These are phyloP conservation scores for Penicillium sp. DNA, from an alignment of 2,329 filamentous ascomycete genomes.

Conservation along the genomic window DNA sequence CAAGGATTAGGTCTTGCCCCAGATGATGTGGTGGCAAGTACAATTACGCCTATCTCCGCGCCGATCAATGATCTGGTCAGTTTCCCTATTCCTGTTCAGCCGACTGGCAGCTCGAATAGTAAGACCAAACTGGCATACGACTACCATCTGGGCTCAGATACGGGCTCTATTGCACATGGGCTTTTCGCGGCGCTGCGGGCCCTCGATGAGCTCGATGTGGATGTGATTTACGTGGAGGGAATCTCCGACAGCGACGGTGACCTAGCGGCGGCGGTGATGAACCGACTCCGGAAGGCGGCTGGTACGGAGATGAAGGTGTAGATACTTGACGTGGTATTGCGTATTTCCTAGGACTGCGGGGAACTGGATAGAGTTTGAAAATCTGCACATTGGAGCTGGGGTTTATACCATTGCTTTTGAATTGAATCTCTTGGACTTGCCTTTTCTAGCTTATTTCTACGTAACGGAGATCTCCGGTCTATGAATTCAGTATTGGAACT, in stretches of 20 bases:
- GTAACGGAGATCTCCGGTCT: not conserved
- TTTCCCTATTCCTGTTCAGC: slow-evolving; percentile 30
- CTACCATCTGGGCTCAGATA: slow-evolving; percentile 70
- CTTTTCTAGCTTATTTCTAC: not conserved
- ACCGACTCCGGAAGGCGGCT: slow-evolving; percentile 76
- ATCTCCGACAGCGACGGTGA: slow-evolving; percentile 71
- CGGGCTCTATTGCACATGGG: slow-evolving; percentile 75
- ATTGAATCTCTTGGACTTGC: slow-evolving; percentile 2
- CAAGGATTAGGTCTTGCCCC: slow-evolving; percentile 30
- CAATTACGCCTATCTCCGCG: slow-evolving; percentile 23
- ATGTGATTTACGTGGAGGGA: slow-evolving; percentile 88
- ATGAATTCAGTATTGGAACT: not conserved
- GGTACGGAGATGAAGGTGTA: slow-evolving; percentile 54
- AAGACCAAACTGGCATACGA: slow-evolving; percentile 57
- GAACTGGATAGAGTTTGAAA: not conserved
- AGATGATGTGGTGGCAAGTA: slow-evolving; percentile 22
- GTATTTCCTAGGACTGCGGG: not conserved
- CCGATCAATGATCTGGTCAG: slow-evolving; percentile 27
- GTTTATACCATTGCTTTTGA: slow-evolving; percentile 5
- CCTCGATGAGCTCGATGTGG: slow-evolving; percentile 75
- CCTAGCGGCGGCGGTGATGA: slow-evolving; percentile 85
- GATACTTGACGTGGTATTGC: slow-evolving; percentile 18
- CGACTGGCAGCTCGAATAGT: slow-evolving; percentile 17
- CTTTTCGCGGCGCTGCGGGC: slow-evolving; percentile 86
- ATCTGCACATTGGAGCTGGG: slow-evolving; percentile 3